Conservation (phyloP, 1,284 basidiomycete species). For the Takashimella koratensis region DNA sequence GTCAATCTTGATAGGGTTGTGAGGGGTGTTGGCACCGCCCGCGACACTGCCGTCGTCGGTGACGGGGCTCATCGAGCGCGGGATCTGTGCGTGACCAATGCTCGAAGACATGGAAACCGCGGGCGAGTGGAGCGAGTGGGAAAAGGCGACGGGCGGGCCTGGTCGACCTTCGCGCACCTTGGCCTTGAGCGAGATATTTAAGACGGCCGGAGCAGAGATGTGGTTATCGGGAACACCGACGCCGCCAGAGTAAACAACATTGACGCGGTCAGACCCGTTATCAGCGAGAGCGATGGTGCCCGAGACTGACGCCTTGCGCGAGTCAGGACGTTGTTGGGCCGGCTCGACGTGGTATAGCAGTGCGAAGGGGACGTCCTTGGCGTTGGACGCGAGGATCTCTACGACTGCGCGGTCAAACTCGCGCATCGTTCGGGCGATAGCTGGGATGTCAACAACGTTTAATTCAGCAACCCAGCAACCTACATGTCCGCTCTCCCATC, state of each 20-base stretch:
- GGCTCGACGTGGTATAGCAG: constrained; percentile 39
- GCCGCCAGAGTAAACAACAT: constrained; percentile 18
- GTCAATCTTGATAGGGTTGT: not conserved
- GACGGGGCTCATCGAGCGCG: not conserved
- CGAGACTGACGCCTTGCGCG: not conserved
- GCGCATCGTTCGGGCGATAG: constrained; percentile 30
- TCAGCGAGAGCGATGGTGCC: not conserved
- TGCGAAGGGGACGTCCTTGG: constrained; percentile 42
- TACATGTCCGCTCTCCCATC: constrained; percentile 43
- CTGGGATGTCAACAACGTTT: constrained; percentile 13
- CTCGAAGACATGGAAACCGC: not conserved
- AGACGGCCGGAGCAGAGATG: constrained; percentile 23
- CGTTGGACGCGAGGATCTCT: constrained; percentile 30
- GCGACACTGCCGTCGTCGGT: not conserved
- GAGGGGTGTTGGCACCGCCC: not conserved
- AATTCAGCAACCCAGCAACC: constrained; percentile 8
- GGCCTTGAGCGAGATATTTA: constrained; percentile 10
- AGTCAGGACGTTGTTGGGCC: not conserved
- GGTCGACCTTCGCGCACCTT: constrained; percentile 7
- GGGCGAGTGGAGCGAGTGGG: constrained; percentile 1
- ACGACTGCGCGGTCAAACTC: constrained; percentile 41
- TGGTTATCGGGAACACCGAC: constrained; percentile 43
- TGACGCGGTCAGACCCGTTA: constrained; percentile 2
- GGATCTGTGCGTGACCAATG: not conserved
- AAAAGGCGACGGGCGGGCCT: constrained; percentile 11